A percentile compares a stretch with the other conserved stretches of the same genome.
phyloP scores from a whole-genome alignment of 2,329 filamentous ascomycete genomes.

The Nemania sp. region DNA sequence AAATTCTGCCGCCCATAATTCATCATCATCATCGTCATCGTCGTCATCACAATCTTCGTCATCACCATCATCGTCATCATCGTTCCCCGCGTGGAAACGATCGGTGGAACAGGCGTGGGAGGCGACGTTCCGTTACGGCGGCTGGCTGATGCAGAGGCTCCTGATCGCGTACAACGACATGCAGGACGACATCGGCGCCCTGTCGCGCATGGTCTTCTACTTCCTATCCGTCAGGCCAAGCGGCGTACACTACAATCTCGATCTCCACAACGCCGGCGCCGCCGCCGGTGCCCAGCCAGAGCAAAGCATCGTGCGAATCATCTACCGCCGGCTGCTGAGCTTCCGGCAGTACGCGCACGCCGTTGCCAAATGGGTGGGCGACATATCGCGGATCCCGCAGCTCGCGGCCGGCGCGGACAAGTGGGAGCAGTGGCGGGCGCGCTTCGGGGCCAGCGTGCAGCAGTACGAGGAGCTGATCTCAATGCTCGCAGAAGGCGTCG shows the following conservation, averaged over 20 bases:
- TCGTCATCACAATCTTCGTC: too few species aligned
- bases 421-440: slow-evolving; percentile 21
- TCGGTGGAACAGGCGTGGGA: not conserved
- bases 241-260: not conserved
- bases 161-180: slow-evolving; percentile 6
- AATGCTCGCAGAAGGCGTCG: not conserved
- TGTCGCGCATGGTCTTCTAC: slow-evolving; percentile 34
- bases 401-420: not conserved
- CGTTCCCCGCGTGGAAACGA: not conserved
- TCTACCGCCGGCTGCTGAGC: not conserved
- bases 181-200: slow-evolving; percentile 21
- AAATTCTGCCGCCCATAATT: too few species aligned
- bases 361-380: not conserved
- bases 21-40: too few species aligned
- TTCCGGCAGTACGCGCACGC: not conserved
- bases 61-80: too few species aligned
- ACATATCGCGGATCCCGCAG: not conserved
- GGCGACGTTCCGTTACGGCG: slow-evolving; percentile 20
- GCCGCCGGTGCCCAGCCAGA: too few species aligned
- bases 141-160: slow-evolving; percentile 22
- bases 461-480: slow-evolving; percentile 19
- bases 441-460: not conserved
- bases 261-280: too few species aligned
- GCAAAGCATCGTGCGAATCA: not conserved
- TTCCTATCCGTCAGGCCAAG: slow-evolving; percentile 15